A percentile compares a stretch with the other conserved stretches of the same genome.
These are phyloP conservation scores for Lycium barbarum DNA, from an alignment of 257 asterid species.

Conservation along the genomic window DNA sequence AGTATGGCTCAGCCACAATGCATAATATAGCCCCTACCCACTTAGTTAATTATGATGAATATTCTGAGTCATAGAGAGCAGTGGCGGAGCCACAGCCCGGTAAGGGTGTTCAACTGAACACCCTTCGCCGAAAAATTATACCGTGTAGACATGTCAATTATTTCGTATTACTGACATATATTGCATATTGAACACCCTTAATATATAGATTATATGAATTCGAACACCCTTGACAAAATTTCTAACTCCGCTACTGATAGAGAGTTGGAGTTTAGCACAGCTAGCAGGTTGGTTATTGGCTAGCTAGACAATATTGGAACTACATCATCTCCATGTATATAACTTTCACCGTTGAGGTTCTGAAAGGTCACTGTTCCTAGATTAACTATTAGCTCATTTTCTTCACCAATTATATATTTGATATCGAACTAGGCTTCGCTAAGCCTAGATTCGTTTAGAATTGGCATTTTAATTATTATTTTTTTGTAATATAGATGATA, in stretches of 20 bases:
- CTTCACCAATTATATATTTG: background rate
- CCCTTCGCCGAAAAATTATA: too few relatives aligned
- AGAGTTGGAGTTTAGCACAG: background rate
- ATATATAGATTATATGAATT: too few relatives aligned
- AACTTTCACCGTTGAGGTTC: background rate
- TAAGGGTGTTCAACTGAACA: too few relatives aligned
- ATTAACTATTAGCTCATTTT: background rate
- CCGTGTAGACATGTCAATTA: too few relatives aligned
- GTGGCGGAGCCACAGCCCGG: too few relatives aligned
- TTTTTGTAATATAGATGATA: too few relatives aligned
- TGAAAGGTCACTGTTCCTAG: conserved; percentile 16
- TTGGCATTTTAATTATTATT: too few relatives aligned
- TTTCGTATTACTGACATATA: too few relatives aligned
- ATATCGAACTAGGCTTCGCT: background rate
- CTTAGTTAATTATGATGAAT: background rate
- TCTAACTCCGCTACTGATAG: too few relatives aligned
- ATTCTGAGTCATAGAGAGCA: background rate
- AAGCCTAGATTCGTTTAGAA: background rate
- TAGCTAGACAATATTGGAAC: background rate
- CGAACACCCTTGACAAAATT: too few relatives aligned
- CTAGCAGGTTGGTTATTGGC: background rate
- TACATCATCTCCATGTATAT: background rate
- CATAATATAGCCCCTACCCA: background rate
- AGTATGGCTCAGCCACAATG: background rate
- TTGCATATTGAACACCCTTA: too few relatives aligned